Evolutionary conservation across 2,329 filamentous ascomycete genomes (phyloP).

Genomic region (Ophiostoma himal-ulmi): DNA sequence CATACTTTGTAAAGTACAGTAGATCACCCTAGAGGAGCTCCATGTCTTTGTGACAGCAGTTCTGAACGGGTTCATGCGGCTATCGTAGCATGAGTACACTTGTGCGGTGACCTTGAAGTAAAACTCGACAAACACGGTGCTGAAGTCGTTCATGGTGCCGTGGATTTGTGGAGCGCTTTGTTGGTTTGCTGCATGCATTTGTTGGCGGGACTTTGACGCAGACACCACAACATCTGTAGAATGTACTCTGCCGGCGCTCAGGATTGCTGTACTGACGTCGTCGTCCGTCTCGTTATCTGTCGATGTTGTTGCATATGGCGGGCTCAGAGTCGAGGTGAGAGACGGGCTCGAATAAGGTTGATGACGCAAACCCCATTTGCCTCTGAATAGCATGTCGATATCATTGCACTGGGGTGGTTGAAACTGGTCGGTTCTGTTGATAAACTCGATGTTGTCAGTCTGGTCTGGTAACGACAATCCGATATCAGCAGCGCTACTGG

Average conservation of each 20-base stretch:
- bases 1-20: constrained; percentile 54
- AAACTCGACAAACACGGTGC: constrained; percentile 50
- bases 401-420: not conserved
- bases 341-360: not conserved
- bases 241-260: not conserved
- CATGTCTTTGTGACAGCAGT: constrained; percentile 39
- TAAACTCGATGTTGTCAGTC: constrained; percentile 15
- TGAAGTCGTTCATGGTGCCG: constrained; percentile 42
- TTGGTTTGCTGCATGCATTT: not conserved
- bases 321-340: not conserved
- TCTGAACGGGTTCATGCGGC: constrained; percentile 51
- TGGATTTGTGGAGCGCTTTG: not conserved
- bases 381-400: constrained; percentile 2
- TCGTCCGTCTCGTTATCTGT: constrained; percentile 7
- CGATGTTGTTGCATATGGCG: not conserved
- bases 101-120: constrained; percentile 54
- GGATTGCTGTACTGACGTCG: not conserved
- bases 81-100: constrained; percentile 52
- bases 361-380: constrained; percentile 4
- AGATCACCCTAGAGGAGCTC: constrained; percentile 44
- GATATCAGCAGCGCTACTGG: not conserved
- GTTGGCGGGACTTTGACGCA: not conserved
- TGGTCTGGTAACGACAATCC: not conserved
- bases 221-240: not conserved
- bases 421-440: constrained; percentile 8